Evolutionary conservation across 495 filamentous ascomycete species (phyloP).

Genomic region (Penicillium pulvis): DNA sequence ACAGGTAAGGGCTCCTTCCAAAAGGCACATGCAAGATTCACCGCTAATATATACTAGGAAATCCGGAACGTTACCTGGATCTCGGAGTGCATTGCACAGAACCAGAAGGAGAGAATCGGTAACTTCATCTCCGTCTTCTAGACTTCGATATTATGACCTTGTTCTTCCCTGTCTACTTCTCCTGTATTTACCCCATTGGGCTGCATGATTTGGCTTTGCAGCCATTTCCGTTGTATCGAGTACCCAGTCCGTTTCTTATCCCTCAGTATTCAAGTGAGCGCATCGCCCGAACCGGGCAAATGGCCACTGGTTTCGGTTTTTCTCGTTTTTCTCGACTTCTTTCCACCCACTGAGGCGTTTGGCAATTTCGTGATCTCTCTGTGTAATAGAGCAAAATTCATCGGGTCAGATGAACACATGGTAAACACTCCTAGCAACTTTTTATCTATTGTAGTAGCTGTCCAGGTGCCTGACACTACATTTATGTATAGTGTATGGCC

Average conservation of each 20-base stretch:
- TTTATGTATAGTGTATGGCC: no score
- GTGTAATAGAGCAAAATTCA: constrained; percentile 33
- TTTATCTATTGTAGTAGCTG: background rate
- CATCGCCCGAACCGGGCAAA: constrained; percentile 23
- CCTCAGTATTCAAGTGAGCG: constrained; percentile 34
- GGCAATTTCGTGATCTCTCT: constrained; percentile 26
- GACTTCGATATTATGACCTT: constrained; percentile 20
- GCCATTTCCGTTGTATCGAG: constrained; percentile 30
- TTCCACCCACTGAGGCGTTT: constrained; percentile 33
- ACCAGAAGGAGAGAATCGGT: constrained; percentile 97
- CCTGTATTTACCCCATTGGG: constrained; percentile 23
- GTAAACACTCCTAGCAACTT: background rate
- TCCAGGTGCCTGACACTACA: no score
- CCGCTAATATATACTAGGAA: constrained; percentile 64
- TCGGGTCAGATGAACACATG: constrained; percentile 15
- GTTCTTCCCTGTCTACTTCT: constrained; percentile 11
- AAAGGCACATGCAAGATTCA: constrained; percentile 11
- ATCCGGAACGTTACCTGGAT: constrained; percentile 99
- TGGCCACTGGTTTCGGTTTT: constrained; percentile 24
- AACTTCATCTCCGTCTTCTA: constrained; percentile 99
- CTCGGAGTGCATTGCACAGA: constrained; percentile 98
- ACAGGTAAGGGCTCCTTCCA: constrained; percentile 64
- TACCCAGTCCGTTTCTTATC: constrained; percentile 31
- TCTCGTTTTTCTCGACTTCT: constrained; percentile 15
- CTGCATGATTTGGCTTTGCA: constrained; percentile 22